Conservation (phyloP, 148 eudicot species). For the Vaccinium macrocarpon region DNA sequence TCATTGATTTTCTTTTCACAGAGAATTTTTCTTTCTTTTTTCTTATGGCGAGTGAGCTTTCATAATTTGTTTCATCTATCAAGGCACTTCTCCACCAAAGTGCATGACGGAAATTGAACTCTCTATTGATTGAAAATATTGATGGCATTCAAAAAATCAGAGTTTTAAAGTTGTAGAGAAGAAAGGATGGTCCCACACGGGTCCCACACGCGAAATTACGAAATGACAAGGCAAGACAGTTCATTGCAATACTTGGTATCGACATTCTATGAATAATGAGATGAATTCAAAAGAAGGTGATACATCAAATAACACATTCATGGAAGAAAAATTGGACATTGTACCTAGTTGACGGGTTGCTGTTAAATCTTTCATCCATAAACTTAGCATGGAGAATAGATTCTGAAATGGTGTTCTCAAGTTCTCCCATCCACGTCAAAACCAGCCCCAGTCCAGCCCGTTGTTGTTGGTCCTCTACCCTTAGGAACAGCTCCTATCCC, state of each 20-base stretch:
- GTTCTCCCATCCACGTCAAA: constrained; percentile 73
- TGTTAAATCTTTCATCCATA: neutral
- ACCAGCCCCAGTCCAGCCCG: constrained; percentile 96
- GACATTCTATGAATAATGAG: neutral
- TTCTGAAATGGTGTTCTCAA: constrained; percentile 23
- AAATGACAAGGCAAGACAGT: neutral
- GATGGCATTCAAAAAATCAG: neutral
- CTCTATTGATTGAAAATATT: neutral
- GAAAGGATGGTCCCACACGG: neutral
- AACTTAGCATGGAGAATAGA: neutral
- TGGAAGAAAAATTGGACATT: constrained; percentile 1
- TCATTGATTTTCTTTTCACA: neutral
- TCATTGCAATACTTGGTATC: neutral
- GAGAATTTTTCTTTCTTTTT: neutral
- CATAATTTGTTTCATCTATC: neutral
- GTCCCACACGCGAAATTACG: neutral
- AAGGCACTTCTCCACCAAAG: neutral
- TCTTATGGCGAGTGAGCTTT: neutral
- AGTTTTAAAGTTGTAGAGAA: neutral
- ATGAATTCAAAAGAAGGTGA: neutral
- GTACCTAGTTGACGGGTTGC: constrained; percentile 5
- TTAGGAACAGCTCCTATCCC: constrained; percentile 79
- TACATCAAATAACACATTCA: constrained; percentile 5
- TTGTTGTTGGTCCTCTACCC: constrained; percentile 56
- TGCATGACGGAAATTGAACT: neutral